A percentile compares a stretch with the other conserved stretches of the same genome.
Evolutionary conservation across 495 filamentous ascomycete species (phyloP).

Genomic region (Talaromyces proteolyticus): DNA sequence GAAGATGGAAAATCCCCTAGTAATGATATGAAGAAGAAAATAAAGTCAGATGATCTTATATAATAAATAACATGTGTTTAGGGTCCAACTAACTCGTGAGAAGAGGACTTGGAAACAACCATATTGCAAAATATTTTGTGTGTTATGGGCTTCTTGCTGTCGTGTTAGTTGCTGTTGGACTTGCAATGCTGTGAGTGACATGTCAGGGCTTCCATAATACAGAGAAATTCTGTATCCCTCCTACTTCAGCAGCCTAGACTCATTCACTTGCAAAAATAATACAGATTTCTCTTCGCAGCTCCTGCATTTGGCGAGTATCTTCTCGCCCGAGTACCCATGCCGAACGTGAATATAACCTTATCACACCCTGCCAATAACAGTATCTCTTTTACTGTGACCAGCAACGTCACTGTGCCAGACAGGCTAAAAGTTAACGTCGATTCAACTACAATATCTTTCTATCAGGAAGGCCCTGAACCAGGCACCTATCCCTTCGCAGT

Average conservation of each 20-base stretch:
- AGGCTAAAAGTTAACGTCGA: background rate
- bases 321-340: background rate
- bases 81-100: background rate
- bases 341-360: background rate
- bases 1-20: background rate
- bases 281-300: background rate
- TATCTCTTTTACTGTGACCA: background rate
- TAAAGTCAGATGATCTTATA: background rate
- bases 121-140: background rate
- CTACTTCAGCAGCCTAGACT: no score
- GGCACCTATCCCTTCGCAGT: background rate
- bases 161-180: background rate
- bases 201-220: no score
- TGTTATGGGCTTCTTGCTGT: background rate
- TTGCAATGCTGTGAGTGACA: background rate
- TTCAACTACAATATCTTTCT: background rate
- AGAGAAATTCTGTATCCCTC: no score
- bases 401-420: background rate
- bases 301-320: background rate
- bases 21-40: background rate
- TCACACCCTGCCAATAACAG: background rate
- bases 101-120: background rate
- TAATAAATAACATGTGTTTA: background rate
- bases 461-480: background rate
- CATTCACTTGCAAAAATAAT: no score